phyloP scores from a whole-genome alignment of 2,329 filamentous ascomycete genomes.

The Corniculantispora saksenae region DNA sequence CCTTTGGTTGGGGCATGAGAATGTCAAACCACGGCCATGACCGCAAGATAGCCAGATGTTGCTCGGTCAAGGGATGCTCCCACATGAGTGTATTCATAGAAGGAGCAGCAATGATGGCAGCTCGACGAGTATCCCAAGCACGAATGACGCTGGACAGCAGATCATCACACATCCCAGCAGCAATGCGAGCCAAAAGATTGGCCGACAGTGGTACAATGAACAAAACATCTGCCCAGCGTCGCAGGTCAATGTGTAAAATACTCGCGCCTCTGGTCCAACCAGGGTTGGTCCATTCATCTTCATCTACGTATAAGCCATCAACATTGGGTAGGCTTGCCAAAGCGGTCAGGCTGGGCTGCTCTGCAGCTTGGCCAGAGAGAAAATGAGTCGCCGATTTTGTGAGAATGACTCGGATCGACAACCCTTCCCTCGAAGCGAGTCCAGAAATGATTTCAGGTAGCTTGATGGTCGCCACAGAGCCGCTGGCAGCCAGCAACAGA shows the following conservation, averaged over 20 bases:
- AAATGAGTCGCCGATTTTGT: conserved; percentile 75
- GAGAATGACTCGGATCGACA: conserved; percentile 85
- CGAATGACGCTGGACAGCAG: conserved; percentile 73
- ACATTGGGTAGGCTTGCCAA: conserved; percentile 67
- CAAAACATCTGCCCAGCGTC: conserved; percentile 76
- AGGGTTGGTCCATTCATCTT: conserved; percentile 74
- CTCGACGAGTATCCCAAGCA: conserved; percentile 81
- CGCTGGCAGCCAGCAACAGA: conserved; percentile 42
- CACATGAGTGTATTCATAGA: conserved; percentile 94
- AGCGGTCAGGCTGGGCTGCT: conserved; percentile 70
- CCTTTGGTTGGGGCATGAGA: conserved; percentile 71
- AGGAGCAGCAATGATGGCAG: conserved; percentile 72
- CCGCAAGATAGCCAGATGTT: conserved; percentile 68
- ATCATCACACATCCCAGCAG: conserved; percentile 74
- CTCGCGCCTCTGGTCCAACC: conserved; percentile 77
- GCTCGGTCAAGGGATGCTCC: conserved; percentile 76
- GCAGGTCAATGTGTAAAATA: conserved; percentile 88
- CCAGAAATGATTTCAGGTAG: conserved; percentile 65
- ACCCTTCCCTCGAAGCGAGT: conserved; percentile 50
- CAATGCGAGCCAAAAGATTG: conserved; percentile 84
- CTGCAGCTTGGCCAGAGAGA: conserved; percentile 70
- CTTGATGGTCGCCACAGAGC: conserved; percentile 86
- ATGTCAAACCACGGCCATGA: conserved; percentile 70
- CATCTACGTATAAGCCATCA: conserved; percentile 77
- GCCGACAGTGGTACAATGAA: conserved; percentile 80